Conservation (phyloP, 768 basidiomycete genomes). For the Mycena kentingensis region DNA sequence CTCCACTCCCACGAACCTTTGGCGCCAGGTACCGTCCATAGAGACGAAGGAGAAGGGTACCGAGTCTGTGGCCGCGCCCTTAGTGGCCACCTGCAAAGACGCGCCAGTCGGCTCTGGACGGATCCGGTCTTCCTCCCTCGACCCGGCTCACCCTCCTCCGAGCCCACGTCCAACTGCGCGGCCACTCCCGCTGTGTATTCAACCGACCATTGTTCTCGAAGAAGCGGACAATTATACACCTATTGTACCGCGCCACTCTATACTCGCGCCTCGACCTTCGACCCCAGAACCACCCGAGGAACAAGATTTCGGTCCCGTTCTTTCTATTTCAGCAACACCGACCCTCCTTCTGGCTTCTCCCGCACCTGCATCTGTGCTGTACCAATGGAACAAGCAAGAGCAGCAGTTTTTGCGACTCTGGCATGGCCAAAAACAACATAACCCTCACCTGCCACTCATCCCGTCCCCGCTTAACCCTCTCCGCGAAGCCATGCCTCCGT, state of each 20-base stretch:
- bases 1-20: constrained; percentile 18
- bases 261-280: neutral
- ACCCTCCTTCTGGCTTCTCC: neutral
- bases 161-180: neutral
- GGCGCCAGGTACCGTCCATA: constrained; percentile 13
- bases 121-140: constrained; percentile 6
- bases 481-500: constrained; percentile 9
- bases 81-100: constrained; percentile 1
- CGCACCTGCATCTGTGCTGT: constrained; percentile 1
- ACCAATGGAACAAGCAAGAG: neutral
- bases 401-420: neutral
- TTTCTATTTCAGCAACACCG: neutral
- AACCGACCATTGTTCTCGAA: neutral
- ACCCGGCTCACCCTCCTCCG: neutral
- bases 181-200: neutral
- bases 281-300: neutral
- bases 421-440: constrained; percentile 4
- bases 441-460: constrained; percentile 16
- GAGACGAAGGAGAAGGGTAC: neutral
- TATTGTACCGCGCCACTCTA: neutral
- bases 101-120: neutral
- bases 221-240: neutral
- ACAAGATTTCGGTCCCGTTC: neutral
- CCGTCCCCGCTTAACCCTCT: constrained; percentile 16
- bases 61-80: neutral